phyloP scores from a whole-genome alignment of 768 basidiomycete genomes.

The Steccherinum ochraceum region DNA sequence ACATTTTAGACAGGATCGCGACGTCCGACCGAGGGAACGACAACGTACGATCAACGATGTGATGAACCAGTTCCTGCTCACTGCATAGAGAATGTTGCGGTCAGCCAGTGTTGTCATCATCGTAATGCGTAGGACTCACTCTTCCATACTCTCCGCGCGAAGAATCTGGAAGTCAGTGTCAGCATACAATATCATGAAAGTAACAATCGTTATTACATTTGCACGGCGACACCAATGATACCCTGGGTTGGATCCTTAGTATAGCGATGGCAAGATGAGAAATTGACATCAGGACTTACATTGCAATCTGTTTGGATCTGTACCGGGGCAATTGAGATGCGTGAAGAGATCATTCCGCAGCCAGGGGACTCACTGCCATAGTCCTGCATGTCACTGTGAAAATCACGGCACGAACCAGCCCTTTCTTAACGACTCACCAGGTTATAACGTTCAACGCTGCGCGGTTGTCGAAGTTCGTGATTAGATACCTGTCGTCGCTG shows the following conservation, averaged over 20 bases:
- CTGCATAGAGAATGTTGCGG: slow-evolving; percentile 21
- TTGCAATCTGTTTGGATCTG: slow-evolving; percentile 49
- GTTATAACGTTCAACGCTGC: slow-evolving; percentile 29
- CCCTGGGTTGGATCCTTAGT: slow-evolving; percentile 8
- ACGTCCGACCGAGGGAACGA: neutral
- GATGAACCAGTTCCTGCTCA: slow-evolving; percentile 37
- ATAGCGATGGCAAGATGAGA: no score
- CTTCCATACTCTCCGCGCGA: slow-evolving; percentile 46
- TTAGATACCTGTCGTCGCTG: slow-evolving; percentile 26
- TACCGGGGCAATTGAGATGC: neutral
- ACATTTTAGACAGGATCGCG: neutral
- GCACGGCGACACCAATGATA: slow-evolving; percentile 42
- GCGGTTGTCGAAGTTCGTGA: slow-evolving; percentile 35
- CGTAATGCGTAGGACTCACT: slow-evolving; percentile 23
- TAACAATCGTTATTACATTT: slow-evolving; percentile 26
- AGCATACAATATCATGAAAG: no score
- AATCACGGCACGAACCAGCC: no score
- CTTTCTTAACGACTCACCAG: slow-evolving; percentile 22
- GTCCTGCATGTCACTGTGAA: slow-evolving; percentile 3
- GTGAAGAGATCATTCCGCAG: neutral
- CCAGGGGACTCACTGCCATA: slow-evolving; percentile 13
- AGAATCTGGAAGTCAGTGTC: slow-evolving; percentile 38
- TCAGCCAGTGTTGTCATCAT: neutral
- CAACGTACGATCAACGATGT: slow-evolving; percentile 28
- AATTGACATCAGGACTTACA: no score